Percentiles rank a stretch among this genome's conserved stretches.
Conservation (phyloP, 495 filamentous ascomycete species). For the Geoglossum glabrum region DNA sequence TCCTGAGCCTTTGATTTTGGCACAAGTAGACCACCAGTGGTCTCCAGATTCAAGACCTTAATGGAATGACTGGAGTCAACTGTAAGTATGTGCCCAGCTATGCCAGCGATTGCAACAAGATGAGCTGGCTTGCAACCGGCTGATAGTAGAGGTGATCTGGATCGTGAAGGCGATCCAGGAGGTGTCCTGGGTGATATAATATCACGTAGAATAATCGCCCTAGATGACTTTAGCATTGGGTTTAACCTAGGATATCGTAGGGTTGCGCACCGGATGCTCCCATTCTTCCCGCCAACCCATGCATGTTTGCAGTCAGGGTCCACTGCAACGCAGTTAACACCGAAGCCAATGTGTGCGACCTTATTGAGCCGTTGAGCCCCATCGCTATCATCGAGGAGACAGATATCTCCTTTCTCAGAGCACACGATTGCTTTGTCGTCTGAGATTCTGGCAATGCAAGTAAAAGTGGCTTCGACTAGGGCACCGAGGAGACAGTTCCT, state of each 20-base stretch:
- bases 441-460: slow-evolving; percentile 52
- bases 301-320: slow-evolving; percentile 12
- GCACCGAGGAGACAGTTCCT: slow-evolving; percentile 51
- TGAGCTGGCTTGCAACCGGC: slow-evolving; percentile 1
- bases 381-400: slow-evolving; percentile 58
- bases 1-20: slow-evolving; percentile 1
- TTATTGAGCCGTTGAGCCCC: slow-evolving; percentile 46
- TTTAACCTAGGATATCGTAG: neutral
- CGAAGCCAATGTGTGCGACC: slow-evolving; percentile 39
- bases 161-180: neutral
- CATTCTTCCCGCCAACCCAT: slow-evolving; percentile 9
- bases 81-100: slow-evolving; percentile 38
- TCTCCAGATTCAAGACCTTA: slow-evolving; percentile 17
- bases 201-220: slow-evolving; percentile 3
- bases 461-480: slow-evolving; percentile 68
- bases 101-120: slow-evolving; percentile 43
- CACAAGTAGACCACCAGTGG: slow-evolving; percentile 7
- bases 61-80: slow-evolving; percentile 57
- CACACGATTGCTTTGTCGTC: slow-evolving; percentile 31
- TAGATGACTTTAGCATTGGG: neutral
- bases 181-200: neutral
- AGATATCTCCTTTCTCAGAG: slow-evolving; percentile 44
- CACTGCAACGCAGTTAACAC: slow-evolving; percentile 29
- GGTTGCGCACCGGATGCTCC: neutral
- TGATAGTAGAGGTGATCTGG: neutral